phyloP scores from a whole-genome alignment of 2,329 filamentous ascomycete genomes.

The Stagonosporopsis chrysanthemi region DNA sequence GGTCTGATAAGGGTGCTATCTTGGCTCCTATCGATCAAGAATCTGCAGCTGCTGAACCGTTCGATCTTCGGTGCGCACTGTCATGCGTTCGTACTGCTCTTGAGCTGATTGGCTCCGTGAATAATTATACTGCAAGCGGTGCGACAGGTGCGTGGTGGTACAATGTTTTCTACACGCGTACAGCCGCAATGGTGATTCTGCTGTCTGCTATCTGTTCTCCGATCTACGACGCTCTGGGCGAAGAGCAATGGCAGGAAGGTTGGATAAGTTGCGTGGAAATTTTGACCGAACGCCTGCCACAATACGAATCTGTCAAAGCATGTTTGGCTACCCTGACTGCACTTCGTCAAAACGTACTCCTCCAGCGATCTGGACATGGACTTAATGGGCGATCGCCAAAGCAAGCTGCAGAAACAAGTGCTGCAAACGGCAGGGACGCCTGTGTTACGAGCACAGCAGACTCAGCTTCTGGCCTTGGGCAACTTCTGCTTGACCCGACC shows the following conservation, averaged over 20 bases:
- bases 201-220: constrained; percentile 8
- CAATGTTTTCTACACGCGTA: constrained; percentile 20
- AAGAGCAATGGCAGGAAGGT: constrained; percentile 4
- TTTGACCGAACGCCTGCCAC: constrained; percentile 7
- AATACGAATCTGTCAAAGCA: constrained; percentile 9
- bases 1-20: not conserved
- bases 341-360: constrained; percentile 6
- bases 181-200: constrained; percentile 17
- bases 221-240: constrained; percentile 1
- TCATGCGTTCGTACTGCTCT: not conserved
- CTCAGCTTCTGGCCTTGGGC: not conserved
- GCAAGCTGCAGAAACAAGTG: not conserved
- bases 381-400: too few species aligned
- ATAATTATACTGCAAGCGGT: constrained; percentile 5
- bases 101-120: constrained; percentile 4
- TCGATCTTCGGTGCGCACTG: not conserved
- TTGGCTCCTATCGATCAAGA: not conserved
- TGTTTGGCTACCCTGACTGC: constrained; percentile 11
- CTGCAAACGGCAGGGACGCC: not conserved
- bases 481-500: not conserved
- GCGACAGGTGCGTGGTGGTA: constrained; percentile 22
- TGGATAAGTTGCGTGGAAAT: constrained; percentile 6
- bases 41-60: not conserved
- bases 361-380: not conserved
- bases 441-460: too few species aligned